Conservation (phyloP, 139 green algal genomes). For the Tetratostichococcus sp. region DNA sequence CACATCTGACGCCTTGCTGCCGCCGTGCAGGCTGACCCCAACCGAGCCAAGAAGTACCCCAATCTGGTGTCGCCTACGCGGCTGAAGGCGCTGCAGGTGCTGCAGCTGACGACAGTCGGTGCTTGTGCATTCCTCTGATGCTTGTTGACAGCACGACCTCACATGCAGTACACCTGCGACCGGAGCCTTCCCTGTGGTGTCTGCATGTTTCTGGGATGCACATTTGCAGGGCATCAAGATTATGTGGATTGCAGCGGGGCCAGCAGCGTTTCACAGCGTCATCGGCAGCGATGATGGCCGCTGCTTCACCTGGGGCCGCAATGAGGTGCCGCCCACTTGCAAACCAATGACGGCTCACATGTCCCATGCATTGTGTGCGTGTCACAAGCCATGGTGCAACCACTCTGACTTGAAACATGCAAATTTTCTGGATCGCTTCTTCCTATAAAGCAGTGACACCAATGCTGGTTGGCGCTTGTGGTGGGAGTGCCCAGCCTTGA, state of each 20-base stretch:
- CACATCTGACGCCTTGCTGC: background rate
- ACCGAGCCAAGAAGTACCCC: constrained; percentile 58
- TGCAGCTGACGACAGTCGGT: background rate
- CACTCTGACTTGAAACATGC: too few relatives aligned
- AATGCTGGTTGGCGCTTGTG: too few relatives aligned
- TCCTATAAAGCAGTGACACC: too few relatives aligned
- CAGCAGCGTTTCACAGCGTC: constrained; percentile 75
- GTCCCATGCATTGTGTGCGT: too few relatives aligned
- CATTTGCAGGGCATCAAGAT: constrained; percentile 62
- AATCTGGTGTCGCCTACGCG: constrained; percentile 64
- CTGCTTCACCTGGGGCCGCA: constrained; percentile 86
- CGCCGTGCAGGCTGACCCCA: constrained; percentile 41
- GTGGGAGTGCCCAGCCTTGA: too few relatives aligned
- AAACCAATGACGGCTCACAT: too few relatives aligned
- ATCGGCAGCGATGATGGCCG: constrained; percentile 54
- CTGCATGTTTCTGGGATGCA: too few relatives aligned
- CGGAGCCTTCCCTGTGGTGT: background rate
- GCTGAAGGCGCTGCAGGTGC: constrained; percentile 65
- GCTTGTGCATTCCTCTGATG: background rate
- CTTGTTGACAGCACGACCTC: too few relatives aligned
- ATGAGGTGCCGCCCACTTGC: constrained; percentile 67
- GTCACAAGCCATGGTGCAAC: too few relatives aligned
- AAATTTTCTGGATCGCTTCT: too few relatives aligned
- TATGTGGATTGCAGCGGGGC: constrained; percentile 64
- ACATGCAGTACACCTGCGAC: too few relatives aligned